phyloP scores from a whole-genome alignment of 768 basidiomycete genomes.

The Mycena chlorophos region DNA sequence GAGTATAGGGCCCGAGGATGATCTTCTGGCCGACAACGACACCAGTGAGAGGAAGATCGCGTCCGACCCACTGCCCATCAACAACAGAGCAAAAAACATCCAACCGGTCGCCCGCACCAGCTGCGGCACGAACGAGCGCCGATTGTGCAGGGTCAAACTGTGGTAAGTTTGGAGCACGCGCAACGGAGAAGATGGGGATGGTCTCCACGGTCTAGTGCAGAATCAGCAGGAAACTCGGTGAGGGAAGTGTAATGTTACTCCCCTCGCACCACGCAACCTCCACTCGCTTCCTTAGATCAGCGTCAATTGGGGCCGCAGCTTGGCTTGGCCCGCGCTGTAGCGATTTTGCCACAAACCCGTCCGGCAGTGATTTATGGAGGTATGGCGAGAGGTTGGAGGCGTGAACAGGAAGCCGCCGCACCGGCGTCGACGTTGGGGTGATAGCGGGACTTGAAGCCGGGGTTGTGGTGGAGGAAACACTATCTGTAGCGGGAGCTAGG shows the following conservation, averaged over 20 bases:
- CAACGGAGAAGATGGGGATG: background rate
- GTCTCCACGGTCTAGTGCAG: too few species aligned
- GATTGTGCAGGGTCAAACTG: background rate
- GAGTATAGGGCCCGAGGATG: background rate
- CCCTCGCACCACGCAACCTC: background rate
- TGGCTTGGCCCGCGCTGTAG: background rate
- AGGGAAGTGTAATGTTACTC: background rate
- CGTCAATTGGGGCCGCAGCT: background rate
- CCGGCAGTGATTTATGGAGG: background rate
- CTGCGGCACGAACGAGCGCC: background rate
- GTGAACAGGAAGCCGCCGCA: background rate
- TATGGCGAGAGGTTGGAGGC: background rate
- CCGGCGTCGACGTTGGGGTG: background rate
- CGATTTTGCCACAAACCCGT: background rate
- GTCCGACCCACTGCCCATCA: background rate
- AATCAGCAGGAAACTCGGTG: too few species aligned
- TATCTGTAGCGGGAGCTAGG: too few species aligned
- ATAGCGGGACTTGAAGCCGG: too few species aligned
- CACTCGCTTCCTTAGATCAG: background rate
- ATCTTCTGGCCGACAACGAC: background rate
- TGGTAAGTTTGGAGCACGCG: background rate
- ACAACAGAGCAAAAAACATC: background rate
- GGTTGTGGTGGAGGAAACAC: too few species aligned
- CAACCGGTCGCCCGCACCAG: background rate
- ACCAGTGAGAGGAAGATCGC: background rate